Base-by-base conservation (phyloP, 1,284 basidiomycete species). In the Austroboletus niveus region DNA sequence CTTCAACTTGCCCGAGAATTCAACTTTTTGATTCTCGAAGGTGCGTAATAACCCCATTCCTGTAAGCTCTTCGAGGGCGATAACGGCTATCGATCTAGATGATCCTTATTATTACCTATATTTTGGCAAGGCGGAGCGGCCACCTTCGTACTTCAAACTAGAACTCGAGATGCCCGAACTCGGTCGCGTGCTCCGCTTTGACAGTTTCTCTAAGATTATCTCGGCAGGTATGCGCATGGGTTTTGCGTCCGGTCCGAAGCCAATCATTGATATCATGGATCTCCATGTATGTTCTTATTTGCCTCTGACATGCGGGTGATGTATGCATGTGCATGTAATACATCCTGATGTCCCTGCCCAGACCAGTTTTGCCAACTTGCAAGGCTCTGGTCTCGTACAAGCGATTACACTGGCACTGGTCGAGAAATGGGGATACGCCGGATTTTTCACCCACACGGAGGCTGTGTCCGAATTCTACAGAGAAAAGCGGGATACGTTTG, bases 171-270 rank as follows among this genome's bases (percentile, higher is more conserved):
- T 77, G 49, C 70, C 74, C 17, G 77, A 80, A 56, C 79, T 82
- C 30, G 92, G 92, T 4, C 81, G 86, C n/a, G 91, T 94, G 9
- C 56, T 94, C 24, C 81, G 93, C 36, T 92, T 94, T 66, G 93
- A 95, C 67, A 91, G 88, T 65, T 78, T 97, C 55, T 92, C 88
- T 51, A 98, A 98, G 75, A 78, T 96, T 40, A 75, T 95, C 20
- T 90, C 89, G 9, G 86, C 87, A 14, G 92, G 92, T 47, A 80
- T 89, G 59, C 81, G 87, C 27, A 77, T 94, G 57, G 94, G 94
- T 11, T 95, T 90, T 66, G 84, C 82, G 0, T 85, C 89, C 5
- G 95, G 92, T 0, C 94, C 95, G 10, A 78, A 77, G 49, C 72
- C 77, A 12, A 74, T 98, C 42, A 63, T 96, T 15, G 75, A 85